A percentile compares a stretch with the other conserved stretches of the same genome.
Conservation (phyloP, 2,329 filamentous ascomycete species). For the Neoascochyta sp. region DNA sequence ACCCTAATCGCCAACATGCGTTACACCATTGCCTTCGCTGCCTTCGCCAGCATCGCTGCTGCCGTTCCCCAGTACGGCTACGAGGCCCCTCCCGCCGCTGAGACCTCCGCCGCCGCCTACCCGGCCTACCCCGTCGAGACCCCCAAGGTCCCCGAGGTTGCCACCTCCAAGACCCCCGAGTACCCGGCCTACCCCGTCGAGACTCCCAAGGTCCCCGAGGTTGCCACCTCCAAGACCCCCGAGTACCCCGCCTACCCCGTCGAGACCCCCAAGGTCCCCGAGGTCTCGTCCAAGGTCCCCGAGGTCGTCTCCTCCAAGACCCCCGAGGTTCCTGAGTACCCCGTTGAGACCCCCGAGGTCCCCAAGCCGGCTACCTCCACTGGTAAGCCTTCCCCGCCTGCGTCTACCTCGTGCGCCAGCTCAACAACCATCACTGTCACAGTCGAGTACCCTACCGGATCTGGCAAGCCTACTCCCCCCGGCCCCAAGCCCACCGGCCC, state of each 20-base stretch:
- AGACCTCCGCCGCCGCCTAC: constrained; percentile 13
- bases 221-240: constrained; percentile 4
- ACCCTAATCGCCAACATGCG: constrained; percentile 40
- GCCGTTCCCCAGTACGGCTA: constrained; percentile 32
- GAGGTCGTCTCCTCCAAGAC: constrained; percentile 1
- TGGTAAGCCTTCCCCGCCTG: constrained; percentile 10
- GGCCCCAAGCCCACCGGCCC: constrained; percentile 17
- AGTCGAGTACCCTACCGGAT: constrained; percentile 38
- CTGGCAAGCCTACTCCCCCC: constrained; percentile 28
- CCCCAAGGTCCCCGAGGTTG: constrained; percentile 7
- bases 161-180: constrained; percentile 8
- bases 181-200: constrained; percentile 6
- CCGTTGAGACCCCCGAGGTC: constrained; percentile 1
- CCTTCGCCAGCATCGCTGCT: constrained; percentile 30
- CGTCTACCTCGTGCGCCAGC: constrained; percentile 32
- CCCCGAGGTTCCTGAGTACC: constrained; percentile 1
- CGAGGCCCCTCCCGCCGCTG: constrained; percentile 12
- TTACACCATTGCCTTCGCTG: constrained; percentile 33
- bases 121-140: constrained; percentile 13
- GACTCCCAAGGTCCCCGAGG: constrained; percentile 4
- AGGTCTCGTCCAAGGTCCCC: constrained; percentile 1
- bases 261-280: background rate
- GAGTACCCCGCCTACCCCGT: constrained; percentile 2
- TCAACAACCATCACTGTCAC: constrained; percentile 45
- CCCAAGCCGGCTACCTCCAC: constrained; percentile 8